Conservation (phyloP, 371 early-diverging fungal species). For the Mucor circinelloides region DNA sequence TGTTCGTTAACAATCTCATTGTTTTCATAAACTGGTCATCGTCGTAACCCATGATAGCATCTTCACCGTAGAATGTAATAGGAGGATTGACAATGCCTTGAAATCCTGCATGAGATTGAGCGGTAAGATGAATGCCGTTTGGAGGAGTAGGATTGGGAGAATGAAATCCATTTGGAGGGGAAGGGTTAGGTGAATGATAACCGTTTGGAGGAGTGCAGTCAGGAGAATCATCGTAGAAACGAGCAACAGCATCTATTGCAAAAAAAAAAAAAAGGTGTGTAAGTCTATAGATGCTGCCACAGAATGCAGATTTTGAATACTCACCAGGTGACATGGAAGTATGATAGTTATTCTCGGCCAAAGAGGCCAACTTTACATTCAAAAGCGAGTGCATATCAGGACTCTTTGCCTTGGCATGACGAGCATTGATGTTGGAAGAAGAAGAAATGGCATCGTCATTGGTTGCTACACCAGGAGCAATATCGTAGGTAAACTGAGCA, state of each 20-base stretch:
- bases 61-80: constrained; percentile 21
- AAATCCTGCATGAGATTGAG: constrained; percentile 1
- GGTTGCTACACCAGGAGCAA: constrained; percentile 48
- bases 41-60: constrained; percentile 9
- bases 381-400: constrained; percentile 27
- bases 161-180: constrained; percentile 26
- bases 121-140: constrained; percentile 15
- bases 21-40: constrained; percentile 30
- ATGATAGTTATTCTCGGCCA: constrained; percentile 21
- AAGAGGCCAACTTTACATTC: constrained; percentile 26
- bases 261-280: too few relatives aligned
- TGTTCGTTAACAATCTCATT: constrained; percentile 16
- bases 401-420: constrained; percentile 1
- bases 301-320: neutral
- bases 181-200: constrained; percentile 29
- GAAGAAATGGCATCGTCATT: constrained; percentile 29
- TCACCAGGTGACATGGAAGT: constrained; percentile 27
- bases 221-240: constrained; percentile 28
- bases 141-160: constrained; percentile 32
- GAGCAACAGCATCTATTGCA: constrained; percentile 22
- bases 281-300: neutral
- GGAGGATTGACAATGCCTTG: constrained; percentile 27
- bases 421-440: neutral
- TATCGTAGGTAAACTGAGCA: constrained; percentile 59
- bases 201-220: constrained; percentile 31